Conservation (phyloP, 768 basidiomycete genomes). For the Lactarius akahatsu region DNA sequence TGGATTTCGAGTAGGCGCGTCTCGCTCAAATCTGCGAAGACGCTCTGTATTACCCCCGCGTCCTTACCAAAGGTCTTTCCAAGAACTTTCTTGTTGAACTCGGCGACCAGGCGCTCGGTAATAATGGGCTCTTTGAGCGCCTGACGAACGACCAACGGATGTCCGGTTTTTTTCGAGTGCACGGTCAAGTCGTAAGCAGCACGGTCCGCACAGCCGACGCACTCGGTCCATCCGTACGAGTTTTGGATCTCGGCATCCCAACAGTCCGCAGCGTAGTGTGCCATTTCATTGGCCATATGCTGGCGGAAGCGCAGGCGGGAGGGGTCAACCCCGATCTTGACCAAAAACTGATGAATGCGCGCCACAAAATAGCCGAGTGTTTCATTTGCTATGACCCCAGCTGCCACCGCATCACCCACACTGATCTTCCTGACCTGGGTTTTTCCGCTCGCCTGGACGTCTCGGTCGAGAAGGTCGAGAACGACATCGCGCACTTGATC, state of each 20-base stretch:
- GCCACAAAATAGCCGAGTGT: conserved; percentile 97
- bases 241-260: conserved; percentile 99
- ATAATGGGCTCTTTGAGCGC: conserved; percentile 83
- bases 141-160: conserved; percentile 82
- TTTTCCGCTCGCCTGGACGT: conserved; percentile 76
- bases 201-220: conserved; percentile 97
- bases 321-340: conserved; percentile 88
- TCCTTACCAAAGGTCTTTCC: conserved; percentile 90
- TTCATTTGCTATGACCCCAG: conserved; percentile 90
- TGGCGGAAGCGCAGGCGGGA: conserved; percentile 87
- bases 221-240: conserved; percentile 94
- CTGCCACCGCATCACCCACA: conserved; percentile 85
- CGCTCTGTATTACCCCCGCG: conserved; percentile 60
- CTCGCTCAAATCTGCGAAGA: conserved; percentile 67
- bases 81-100: conserved; percentile 83
- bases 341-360: conserved; percentile 84
- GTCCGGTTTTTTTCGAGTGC: conserved; percentile 81
- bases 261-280: conserved; percentile 97
- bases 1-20: conserved; percentile 62
- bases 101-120: conserved; percentile 72
- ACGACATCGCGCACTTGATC: conserved; percentile 71
- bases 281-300: conserved; percentile 99
- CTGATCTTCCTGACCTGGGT: conserved; percentile 63
- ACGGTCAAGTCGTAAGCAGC: conserved; percentile 95
- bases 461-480: conserved; percentile 75